Conservation (phyloP, 495 filamentous ascomycete genomes). For the Astrothelium macrocarpum region DNA sequence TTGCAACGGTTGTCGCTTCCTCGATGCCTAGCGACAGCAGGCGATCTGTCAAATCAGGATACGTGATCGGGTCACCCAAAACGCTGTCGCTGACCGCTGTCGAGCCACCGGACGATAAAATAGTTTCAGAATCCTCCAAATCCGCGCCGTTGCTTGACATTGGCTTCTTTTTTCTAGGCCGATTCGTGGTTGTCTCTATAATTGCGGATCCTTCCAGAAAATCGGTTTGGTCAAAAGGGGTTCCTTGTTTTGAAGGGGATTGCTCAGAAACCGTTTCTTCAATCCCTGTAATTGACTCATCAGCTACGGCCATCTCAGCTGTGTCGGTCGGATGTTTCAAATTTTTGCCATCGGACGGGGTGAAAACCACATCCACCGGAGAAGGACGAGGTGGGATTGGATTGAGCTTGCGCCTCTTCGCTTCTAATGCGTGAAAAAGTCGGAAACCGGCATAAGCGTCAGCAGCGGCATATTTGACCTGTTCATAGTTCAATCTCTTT, state of each 20-base stretch:
- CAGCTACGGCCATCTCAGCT: not conserved
- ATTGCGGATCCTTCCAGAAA: not conserved
- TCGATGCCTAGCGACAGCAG: not conserved
- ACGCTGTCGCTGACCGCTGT: not conserved
- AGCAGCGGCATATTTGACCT: slow-evolving; percentile 29
- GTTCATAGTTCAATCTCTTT: slow-evolving; percentile 20
- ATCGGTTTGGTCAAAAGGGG: not conserved
- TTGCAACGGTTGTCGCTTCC: not conserved
- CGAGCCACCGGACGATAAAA: not conserved
- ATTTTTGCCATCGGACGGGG: not conserved
- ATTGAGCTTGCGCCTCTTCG: slow-evolving; percentile 25
- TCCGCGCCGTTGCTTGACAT: not conserved
- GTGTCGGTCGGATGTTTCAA: not conserved
- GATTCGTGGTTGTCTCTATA: not conserved
- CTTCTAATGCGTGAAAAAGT: slow-evolving; percentile 30
- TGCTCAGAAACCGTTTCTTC: not conserved
- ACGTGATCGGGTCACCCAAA: not conserved
- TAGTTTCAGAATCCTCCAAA: not conserved
- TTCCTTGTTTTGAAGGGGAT: not conserved
- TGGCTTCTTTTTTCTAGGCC: not conserved
- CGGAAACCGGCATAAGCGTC: slow-evolving; percentile 33
- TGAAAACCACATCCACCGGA: not conserved
- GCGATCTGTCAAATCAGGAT: not conserved
- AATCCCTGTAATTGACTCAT: not conserved
- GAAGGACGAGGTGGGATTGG: slow-evolving; percentile 27